A percentile compares a stretch with the other conserved stretches of the same genome.
Evolutionary conservation across 805 yeast species (phyloP).

Genomic region (Saccharomycopsis babjevae): DNA sequence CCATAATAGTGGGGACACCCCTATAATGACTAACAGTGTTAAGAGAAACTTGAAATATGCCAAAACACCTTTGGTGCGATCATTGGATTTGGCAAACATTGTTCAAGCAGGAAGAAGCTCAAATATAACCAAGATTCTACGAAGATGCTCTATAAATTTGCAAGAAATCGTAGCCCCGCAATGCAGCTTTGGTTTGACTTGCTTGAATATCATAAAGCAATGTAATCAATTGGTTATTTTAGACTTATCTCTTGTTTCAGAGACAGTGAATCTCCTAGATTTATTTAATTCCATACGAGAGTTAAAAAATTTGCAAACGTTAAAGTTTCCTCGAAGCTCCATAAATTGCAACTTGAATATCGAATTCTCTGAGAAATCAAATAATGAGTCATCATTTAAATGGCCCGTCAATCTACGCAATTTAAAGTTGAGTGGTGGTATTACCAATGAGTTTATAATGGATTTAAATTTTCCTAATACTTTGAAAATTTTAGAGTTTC

Average conservation of each 20-base stretch:
- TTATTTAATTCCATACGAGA: conserved; percentile 64
- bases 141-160: conserved; percentile 61
- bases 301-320: conserved; percentile 52
- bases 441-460: conserved; percentile 67
- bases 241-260: conserved; percentile 81
- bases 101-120: conserved; percentile 91
- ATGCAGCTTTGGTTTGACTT: conserved; percentile 87
- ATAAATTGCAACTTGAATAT: conserved; percentile 37
- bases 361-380: conserved; percentile 23
- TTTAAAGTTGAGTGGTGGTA: conserved; percentile 79
- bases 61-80: conserved; percentile 47
- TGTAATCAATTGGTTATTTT: conserved; percentile 56
- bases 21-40: conserved; percentile 1
- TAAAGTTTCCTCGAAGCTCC: conserved; percentile 85
- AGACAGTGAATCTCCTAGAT: conserved; percentile 75
- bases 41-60: conserved; percentile 24
- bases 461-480: conserved; percentile 64
- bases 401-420: conserved; percentile 80
- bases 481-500: conserved; percentile 61
- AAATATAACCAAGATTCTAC: conserved; percentile 67
- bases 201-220: conserved; percentile 66
- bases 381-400: conserved; percentile 28
- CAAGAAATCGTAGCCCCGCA: conserved; percentile 82
- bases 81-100: conserved; percentile 65
- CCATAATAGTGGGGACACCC: not conserved